These are phyloP conservation scores for Cordyceps javanica DNA, from an alignment of 2,329 filamentous ascomycete genomes.

Conservation along the genomic window DNA sequence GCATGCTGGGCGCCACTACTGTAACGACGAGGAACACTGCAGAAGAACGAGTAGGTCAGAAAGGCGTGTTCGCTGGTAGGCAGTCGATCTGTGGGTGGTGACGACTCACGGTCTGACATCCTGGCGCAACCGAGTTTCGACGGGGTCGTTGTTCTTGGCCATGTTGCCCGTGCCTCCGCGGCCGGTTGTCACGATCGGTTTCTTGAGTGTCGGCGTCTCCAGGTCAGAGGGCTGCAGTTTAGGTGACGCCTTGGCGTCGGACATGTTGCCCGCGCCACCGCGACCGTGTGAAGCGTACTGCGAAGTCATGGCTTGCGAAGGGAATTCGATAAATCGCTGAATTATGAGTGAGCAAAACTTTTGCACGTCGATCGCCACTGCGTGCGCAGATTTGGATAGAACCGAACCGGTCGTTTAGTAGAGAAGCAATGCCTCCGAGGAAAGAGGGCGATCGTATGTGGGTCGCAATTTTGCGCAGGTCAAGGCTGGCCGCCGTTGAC, in stretches of 20 bases:
- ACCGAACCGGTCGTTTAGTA: neutral
- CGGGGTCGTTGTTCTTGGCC: constrained; percentile 64
- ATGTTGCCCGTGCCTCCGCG: constrained; percentile 88
- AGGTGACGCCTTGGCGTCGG: constrained; percentile 40
- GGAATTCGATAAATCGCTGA: neutral
- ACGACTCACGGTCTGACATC: constrained; percentile 66
- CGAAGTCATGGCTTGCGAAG: constrained; percentile 29
- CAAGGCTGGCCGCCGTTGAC: neutral
- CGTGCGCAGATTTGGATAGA: neutral
- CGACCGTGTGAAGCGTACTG: constrained; percentile 61
- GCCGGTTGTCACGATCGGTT: constrained; percentile 78
- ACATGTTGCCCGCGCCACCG: constrained; percentile 73
- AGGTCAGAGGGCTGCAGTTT: constrained; percentile 58
- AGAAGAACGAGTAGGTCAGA: constrained; percentile 15
- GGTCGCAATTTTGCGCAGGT: neutral
- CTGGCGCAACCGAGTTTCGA: constrained; percentile 71
- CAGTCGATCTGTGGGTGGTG: constrained; percentile 17
- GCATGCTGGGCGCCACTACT: constrained; percentile 57
- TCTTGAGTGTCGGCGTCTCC: constrained; percentile 77
- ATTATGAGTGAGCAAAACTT: neutral
- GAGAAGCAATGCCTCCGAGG: neutral
- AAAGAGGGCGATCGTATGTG: neutral
- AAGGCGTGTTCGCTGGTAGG: neutral
- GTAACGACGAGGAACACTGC: constrained; percentile 47
- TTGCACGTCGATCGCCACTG: neutral